These are phyloP conservation scores for Annona squamosa DNA, from an alignment of 164 flowering plant genomes.

Conservation along the genomic window DNA sequence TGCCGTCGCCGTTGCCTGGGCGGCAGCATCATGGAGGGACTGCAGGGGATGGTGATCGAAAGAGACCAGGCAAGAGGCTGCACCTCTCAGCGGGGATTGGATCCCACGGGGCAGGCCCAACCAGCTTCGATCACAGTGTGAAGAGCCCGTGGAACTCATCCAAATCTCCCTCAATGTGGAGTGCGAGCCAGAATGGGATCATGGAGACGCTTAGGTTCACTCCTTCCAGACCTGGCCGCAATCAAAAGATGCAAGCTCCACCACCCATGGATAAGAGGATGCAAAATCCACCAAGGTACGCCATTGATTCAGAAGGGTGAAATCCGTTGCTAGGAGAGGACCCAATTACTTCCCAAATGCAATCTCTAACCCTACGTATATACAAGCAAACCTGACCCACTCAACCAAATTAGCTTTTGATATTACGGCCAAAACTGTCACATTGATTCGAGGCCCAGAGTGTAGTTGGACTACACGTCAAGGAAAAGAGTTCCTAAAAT, in stretches of 20 bases:
- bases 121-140: conserved; percentile 43
- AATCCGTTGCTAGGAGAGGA: too few species aligned
- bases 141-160: conserved; percentile 41
- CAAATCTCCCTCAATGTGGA: conserved; percentile 36
- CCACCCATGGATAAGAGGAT: background rate
- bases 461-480: too few species aligned
- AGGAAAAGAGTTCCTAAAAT: too few species aligned
- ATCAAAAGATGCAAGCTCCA: conserved; percentile 7
- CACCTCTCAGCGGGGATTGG: conserved; percentile 22
- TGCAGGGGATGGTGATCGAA: background rate
- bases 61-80: conserved; percentile 20
- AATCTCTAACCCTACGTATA: too few species aligned
- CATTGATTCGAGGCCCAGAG: too few species aligned
- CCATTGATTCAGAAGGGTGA: background rate
- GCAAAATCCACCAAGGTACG: conserved; percentile 25
- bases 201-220: conserved; percentile 34
- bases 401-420: too few species aligned
- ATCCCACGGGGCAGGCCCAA: background rate
- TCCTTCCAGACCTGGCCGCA: conserved; percentile 27
- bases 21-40: background rate
- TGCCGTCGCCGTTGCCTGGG: conserved; percentile 19
- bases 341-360: too few species aligned
- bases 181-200: conserved; percentile 35
- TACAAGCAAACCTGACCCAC: too few species aligned
- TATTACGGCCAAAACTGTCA: too few species aligned